phyloP scores from a whole-genome alignment of 2,329 filamentous ascomycete genomes.

The Beauveria asiatica region DNA sequence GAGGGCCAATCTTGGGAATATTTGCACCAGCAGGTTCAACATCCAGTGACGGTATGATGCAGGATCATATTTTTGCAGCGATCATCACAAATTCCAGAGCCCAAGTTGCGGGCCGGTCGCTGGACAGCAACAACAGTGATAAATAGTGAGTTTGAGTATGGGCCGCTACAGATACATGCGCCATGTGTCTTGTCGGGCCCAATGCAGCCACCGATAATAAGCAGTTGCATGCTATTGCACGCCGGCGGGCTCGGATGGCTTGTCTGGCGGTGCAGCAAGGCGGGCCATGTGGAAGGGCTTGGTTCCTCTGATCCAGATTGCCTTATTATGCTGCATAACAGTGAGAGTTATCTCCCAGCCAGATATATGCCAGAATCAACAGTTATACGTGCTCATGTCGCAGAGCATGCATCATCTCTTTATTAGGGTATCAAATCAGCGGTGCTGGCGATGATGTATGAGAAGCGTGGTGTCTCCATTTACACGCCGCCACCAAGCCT shows the following conservation, averaged over 20 bases:
- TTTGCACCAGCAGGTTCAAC: neutral
- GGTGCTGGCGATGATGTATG: neutral
- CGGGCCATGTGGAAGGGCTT: neutral
- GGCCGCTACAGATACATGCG: neutral
- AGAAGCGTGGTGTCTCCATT: neutral
- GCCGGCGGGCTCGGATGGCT: neutral
- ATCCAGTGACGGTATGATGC: neutral
- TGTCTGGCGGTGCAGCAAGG: neutral
- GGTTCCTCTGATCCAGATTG: neutral
- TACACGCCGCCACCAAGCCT: constrained; percentile 6
- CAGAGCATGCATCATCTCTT: too few relatives aligned
- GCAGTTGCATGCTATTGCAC: neutral
- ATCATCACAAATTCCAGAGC: neutral
- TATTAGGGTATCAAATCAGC: too few relatives aligned
- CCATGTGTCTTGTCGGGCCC: neutral
- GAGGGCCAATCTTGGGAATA: neutral
- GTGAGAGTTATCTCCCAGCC: neutral
- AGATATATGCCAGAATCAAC: too few relatives aligned
- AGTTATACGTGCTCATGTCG: too few relatives aligned
- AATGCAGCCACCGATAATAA: neutral
- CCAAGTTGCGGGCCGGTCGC: neutral
- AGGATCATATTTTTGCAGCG: neutral
- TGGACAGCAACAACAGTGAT: neutral
- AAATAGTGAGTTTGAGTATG: too few relatives aligned
- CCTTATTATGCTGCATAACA: neutral